These are phyloP conservation scores for Persicaria maculosa DNA, from an alignment of 148 eudicot species.

Conservation along the genomic window DNA sequence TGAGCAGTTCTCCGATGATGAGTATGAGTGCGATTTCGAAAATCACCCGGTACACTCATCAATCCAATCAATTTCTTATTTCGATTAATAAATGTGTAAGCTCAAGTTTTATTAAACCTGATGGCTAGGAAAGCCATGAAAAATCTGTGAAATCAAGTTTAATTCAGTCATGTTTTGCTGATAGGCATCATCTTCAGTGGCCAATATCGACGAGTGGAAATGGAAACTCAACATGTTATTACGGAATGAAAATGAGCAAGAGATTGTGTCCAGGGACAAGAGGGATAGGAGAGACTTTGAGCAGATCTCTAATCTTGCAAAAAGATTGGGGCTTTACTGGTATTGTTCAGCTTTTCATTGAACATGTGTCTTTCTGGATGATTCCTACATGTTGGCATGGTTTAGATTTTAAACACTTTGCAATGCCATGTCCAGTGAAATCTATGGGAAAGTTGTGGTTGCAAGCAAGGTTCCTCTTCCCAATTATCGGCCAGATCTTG, in stretches of 20 bases:
- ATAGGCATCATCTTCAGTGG: constrained; percentile 92
- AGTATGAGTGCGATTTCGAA: constrained; percentile 96
- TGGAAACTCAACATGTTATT: constrained; percentile 90
- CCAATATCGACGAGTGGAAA: constrained; percentile 97
- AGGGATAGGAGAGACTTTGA: constrained; percentile 86
- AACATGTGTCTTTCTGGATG: background rate
- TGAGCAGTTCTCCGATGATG: constrained; percentile 98
- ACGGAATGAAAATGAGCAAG: constrained; percentile 73
- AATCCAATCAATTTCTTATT: too few relatives aligned
- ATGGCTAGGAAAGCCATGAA: background rate
- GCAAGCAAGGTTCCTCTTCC: constrained; percentile 98
- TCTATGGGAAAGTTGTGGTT: constrained; percentile 92
- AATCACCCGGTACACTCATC: constrained; percentile 41
- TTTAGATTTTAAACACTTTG: background rate
- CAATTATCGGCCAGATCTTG: constrained; percentile 95
- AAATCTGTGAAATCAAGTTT: constrained; percentile 5
- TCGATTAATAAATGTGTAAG: too few relatives aligned
- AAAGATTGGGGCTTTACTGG: constrained; percentile 93
- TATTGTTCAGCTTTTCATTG: constrained; percentile 21
- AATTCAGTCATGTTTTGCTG: constrained; percentile 12
- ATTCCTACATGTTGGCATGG: background rate
- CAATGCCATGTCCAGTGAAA: constrained; percentile 35
- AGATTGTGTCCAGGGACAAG: constrained; percentile 85
- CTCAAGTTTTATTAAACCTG: background rate
- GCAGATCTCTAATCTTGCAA: constrained; percentile 90